phyloP scores from a whole-genome alignment of 169 alveolate species.

The Plasmodium cynomolgi region DNA sequence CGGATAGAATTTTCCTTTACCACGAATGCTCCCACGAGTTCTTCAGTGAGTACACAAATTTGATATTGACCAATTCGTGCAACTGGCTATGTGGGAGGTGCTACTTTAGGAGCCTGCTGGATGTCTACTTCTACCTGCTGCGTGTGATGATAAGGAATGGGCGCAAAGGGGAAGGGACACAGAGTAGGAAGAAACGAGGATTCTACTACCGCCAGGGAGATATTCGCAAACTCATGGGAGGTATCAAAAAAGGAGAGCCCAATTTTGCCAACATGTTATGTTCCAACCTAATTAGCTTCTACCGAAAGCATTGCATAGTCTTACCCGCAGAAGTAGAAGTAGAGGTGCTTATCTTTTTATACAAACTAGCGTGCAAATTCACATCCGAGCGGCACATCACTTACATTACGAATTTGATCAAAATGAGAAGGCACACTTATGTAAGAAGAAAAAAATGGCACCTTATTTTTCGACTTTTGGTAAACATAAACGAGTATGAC shows the following conservation, averaged over 20 bases:
- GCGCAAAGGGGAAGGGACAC: not conserved
- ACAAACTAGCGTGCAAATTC: slow-evolving; percentile 30
- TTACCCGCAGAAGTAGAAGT: slow-evolving; percentile 47
- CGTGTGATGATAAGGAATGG: slow-evolving; percentile 10
- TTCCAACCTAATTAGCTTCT: slow-evolving; percentile 5
- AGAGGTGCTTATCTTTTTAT: slow-evolving; percentile 45
- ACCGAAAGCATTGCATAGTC: not conserved
- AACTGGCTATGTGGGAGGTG: slow-evolving; percentile 8
- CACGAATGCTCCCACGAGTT: slow-evolving; percentile 38
- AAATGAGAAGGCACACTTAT: slow-evolving; percentile 8
- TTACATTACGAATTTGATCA: not conserved
- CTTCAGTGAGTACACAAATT: slow-evolving; percentile 14
- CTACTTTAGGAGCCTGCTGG: slow-evolving; percentile 23
- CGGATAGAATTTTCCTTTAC: slow-evolving; percentile 20
- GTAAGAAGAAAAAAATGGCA: slow-evolving; percentile 16
- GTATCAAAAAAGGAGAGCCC: not conserved
- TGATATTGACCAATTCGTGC: slow-evolving; percentile 18
- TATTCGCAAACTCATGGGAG: not conserved
- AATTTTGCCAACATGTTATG: not conserved
- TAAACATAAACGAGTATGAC: slow-evolving; percentile 55
- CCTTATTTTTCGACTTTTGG: slow-evolving; percentile 31
- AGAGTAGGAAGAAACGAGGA: not conserved
- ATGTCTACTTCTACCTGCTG: slow-evolving; percentile 46
- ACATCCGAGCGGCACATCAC: slow-evolving; percentile 33
- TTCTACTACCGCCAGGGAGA: slow-evolving; percentile 9